Conservation (phyloP, 208 protist genomes). For the Wallacemonas sp. region DNA sequence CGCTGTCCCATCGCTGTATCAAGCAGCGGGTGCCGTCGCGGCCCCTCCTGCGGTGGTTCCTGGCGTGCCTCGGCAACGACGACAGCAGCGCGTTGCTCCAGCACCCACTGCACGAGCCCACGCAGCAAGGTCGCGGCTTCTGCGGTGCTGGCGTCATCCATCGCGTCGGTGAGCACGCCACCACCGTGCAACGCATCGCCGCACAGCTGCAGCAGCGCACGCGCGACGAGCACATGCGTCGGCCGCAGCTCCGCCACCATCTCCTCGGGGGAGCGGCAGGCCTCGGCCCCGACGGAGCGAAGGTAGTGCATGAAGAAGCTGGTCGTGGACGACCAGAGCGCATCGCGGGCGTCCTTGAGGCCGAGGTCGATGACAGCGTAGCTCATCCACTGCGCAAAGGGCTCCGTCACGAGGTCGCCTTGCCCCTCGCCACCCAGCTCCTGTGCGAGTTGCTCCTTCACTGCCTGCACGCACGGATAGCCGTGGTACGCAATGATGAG, state of each 20-base stretch:
- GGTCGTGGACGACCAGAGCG: conserved; percentile 38
- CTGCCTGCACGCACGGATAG: conserved; percentile 50
- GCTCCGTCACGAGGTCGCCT: conserved; percentile 22
- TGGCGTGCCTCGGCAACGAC: conserved; percentile 15
- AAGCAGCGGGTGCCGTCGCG: conserved; percentile 37
- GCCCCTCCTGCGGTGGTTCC: not conserved
- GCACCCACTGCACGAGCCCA: conserved; percentile 36
- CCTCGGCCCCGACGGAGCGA: conserved; percentile 8
- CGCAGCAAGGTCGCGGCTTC: conserved; percentile 1
- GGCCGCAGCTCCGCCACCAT: conserved; percentile 20
- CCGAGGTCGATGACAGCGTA: conserved; percentile 66
- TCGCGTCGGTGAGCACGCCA: conserved; percentile 22
- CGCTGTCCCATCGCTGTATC: conserved; percentile 33
- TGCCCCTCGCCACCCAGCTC: not conserved
- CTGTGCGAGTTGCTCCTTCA: conserved; percentile 32
- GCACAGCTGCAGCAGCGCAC: conserved; percentile 46
- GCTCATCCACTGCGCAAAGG: conserved; percentile 67
- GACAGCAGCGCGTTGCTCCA: conserved; percentile 25
- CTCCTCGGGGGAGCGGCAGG: conserved; percentile 36
- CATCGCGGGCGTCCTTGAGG: conserved; percentile 50
- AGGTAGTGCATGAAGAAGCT: conserved; percentile 55
- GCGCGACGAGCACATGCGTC: conserved; percentile 37
- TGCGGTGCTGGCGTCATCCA: not conserved
- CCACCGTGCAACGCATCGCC: conserved; percentile 9
- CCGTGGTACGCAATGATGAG: conserved; percentile 59